Base-by-base conservation (phyloP, 768 basidiomycete species). In the Mycena sanguinolenta region DNA sequence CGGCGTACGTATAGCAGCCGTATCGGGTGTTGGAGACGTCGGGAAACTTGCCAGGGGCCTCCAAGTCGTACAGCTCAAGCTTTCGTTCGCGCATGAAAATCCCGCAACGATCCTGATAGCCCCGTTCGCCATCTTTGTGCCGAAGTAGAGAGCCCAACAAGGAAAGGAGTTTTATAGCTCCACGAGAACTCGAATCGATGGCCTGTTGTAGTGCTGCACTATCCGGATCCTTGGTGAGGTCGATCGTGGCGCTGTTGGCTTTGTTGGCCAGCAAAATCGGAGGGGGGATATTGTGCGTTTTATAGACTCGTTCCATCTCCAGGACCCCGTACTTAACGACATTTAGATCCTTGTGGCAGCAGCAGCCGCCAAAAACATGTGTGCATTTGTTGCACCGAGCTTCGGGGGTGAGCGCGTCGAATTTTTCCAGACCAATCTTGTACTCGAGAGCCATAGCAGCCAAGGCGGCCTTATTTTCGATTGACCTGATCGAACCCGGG, bases 321-420 rank as follows among this genome's bases (percentile, higher is more conserved):
- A 4, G 6, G 13, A 28, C 27, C 3, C 79, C 78, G 25, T 76
- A 76, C 39, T 75, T 73, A 23, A 78, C 70, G 3, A 74, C 67
- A 38, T 81, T 81, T 17, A 80, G 44, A 34, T 81, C 79, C 65
- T 80, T 80, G 67, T 81, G 79, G 62, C 75, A 75, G 49, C 75
- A 77, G 54, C 79, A 81, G 21, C 78, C 77, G 30, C 67, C 77
- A 61, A 77, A 76, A 9, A 78, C 54, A n/a, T 0, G 0, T 62
- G 32, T 3, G 10, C 2, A 7, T n/a, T n/a, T n/a, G n/a, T n/a
- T n/a, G n/a, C n/a, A n/a, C n/a, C n/a, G n/a, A n/a, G n/a, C n/a
- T n/a, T n/a, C n/a, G n/a, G n/a, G n/a, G n/a, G n/a, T n/a, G n/a
- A n/a, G n/a, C n/a, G n/a, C n/a, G n/a, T n/a, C 60, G 39, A 68